Conservation (phyloP, 1,284 basidiomycete species). For the Phylloporus sp. region DNA sequence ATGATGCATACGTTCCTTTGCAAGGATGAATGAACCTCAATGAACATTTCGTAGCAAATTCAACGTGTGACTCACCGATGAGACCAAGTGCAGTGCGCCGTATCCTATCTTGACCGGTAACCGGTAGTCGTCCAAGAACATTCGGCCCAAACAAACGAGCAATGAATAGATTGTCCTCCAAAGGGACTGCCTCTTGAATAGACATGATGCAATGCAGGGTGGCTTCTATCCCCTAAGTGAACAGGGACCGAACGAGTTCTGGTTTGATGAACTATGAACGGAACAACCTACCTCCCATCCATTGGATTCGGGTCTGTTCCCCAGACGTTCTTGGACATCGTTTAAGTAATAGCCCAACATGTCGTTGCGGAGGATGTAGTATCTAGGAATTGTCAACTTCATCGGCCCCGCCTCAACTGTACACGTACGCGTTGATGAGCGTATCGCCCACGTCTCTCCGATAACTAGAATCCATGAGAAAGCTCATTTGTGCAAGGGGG, state of each 20-base stretch:
- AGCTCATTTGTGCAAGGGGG: conserved; percentile 8
- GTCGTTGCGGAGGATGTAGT: conserved; percentile 83
- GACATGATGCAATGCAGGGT: conserved; percentile 84
- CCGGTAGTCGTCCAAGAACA: conserved; percentile 69
- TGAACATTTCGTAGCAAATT: not conserved
- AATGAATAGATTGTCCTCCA: conserved; percentile 70
- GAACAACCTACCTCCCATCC: conserved; percentile 70
- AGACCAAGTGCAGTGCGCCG: conserved; percentile 73
- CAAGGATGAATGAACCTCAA: not conserved
- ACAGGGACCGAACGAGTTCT: not conserved
- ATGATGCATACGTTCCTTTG: conserved; percentile 81
- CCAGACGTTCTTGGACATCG: conserved; percentile 59
- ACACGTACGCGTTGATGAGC: conserved; percentile 82
- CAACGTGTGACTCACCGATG: conserved; percentile 56
- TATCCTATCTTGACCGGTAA: conserved; percentile 64
- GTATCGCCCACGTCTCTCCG: conserved; percentile 90
- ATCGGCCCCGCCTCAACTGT: not conserved
- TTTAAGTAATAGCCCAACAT: conserved; percentile 75
- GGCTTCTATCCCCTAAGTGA: conserved; percentile 78
- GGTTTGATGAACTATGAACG: not conserved
- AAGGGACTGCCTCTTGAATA: conserved; percentile 83
- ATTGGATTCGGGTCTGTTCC: conserved; percentile 39
- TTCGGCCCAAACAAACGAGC: conserved; percentile 71
- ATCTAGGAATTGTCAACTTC: conserved; percentile 51
- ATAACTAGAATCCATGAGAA: conserved; percentile 55